Evolutionary conservation across 2,329 filamentous ascomycete species (phyloP).

Genomic region (Dothideomycetes sp.): DNA sequence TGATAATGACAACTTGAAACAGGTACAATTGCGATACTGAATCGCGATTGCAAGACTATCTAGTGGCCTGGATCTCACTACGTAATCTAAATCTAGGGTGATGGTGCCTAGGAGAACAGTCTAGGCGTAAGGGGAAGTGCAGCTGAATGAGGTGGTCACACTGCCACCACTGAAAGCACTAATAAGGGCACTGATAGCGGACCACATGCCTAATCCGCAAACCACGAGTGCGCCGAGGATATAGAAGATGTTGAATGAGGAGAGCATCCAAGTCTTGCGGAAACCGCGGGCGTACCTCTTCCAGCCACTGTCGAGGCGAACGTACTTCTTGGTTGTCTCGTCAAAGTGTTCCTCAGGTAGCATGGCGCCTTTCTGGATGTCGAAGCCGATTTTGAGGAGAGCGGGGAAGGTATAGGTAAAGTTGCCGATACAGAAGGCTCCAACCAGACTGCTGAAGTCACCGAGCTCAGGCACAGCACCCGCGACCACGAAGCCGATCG

Average conservation of each 20-base stretch:
- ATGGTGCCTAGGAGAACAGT: too few relatives aligned
- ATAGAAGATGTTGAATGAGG: constrained; percentile 25
- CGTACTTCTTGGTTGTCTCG: constrained; percentile 25
- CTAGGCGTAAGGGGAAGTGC: constrained; percentile 10
- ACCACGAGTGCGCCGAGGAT: constrained; percentile 26
- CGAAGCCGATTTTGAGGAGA: constrained; percentile 34
- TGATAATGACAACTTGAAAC: too few relatives aligned
- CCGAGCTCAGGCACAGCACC: constrained; percentile 40
- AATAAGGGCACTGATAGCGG: constrained; percentile 26
- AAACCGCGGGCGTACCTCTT: constrained; percentile 31
- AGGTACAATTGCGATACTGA: too few relatives aligned
- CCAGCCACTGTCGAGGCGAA: constrained; percentile 25
- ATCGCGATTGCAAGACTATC: too few relatives aligned
- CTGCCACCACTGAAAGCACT: constrained; percentile 19
- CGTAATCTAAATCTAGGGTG: too few relatives aligned
- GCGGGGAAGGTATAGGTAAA: constrained; percentile 46
- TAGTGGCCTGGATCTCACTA: too few relatives aligned
- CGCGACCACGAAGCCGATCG: constrained; percentile 42
- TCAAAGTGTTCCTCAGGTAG: constrained; percentile 33
- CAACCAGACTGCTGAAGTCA: constrained; percentile 33
- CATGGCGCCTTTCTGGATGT: constrained; percentile 33
- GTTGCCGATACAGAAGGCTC: constrained; percentile 43
- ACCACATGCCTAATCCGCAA: constrained; percentile 28
- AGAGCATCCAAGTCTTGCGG: constrained; percentile 20
- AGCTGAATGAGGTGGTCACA: constrained; percentile 19